Conservation (phyloP, 1,139 yeast species). For the Candida gigantensis region DNA sequence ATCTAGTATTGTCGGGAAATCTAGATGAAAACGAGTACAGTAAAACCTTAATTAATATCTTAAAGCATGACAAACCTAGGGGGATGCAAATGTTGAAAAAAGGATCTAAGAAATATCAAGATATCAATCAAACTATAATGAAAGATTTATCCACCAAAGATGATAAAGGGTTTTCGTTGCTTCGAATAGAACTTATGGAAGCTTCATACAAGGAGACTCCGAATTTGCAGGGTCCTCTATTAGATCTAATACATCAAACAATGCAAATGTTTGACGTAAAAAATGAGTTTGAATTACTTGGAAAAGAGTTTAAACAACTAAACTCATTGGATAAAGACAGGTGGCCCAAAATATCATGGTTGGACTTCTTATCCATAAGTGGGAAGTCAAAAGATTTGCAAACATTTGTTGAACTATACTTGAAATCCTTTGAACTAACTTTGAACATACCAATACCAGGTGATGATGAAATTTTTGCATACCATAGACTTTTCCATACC, state of each 20-base stretch:
- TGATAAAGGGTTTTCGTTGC: slow-evolving; percentile 25
- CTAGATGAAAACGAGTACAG: slow-evolving; percentile 14
- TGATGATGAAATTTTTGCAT: slow-evolving; percentile 9
- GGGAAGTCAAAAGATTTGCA: slow-evolving; percentile 29
- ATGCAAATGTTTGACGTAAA: slow-evolving; percentile 16
- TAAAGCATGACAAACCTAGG: slow-evolving; percentile 28
- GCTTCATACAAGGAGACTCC: slow-evolving; percentile 20
- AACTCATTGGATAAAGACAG: slow-evolving; percentile 28
- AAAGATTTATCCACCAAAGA: slow-evolving; percentile 28
- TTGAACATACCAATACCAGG: not conserved
- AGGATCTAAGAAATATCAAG: slow-evolving; percentile 27
- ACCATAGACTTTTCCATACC: slow-evolving; percentile 11
- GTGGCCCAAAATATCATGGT: slow-evolving; percentile 45
- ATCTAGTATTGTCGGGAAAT: slow-evolving; percentile 8
- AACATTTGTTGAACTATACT: slow-evolving; percentile 29
- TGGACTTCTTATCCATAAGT: slow-evolving; percentile 31
- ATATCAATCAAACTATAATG: slow-evolving; percentile 34
- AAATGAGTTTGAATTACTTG: slow-evolving; percentile 28
- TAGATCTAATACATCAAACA: slow-evolving; percentile 12
- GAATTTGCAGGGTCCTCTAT: slow-evolving; percentile 21
- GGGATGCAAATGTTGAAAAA: slow-evolving; percentile 35
- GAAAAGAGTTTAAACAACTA: slow-evolving; percentile 30
- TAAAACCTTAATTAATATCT: slow-evolving; percentile 27
- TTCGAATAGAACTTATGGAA: slow-evolving; percentile 42
- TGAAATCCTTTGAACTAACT: slow-evolving; percentile 33